Base-by-base conservation (phyloP, 2,329 filamentous ascomycete species). In the Trichoderma lentiforme region DNA sequence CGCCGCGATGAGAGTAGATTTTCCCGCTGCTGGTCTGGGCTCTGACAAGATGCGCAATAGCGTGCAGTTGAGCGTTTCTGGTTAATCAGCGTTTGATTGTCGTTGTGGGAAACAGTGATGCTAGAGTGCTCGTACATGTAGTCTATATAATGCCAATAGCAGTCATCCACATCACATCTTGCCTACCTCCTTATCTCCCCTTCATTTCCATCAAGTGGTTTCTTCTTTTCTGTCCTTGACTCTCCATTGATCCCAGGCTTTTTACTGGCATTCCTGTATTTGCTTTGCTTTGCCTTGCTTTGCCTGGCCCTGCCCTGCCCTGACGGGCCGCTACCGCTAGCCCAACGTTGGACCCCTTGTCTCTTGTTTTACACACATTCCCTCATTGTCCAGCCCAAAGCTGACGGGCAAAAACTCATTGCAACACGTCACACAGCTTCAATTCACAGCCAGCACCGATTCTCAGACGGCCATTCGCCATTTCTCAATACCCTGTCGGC, bases 351-450 rank as follows among this genome's bases (percentile, higher is more conserved):
- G 26, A n/a, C 21, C 64, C 51, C 51, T 30, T 12, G 56, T 47
- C 15, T 68, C 3, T 9, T 34, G 11, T 30, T 24, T 60, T 43
- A 21, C 26, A 15, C 26, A 26, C 51, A 28, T 43, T 68, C 53
- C 34, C 65, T 68, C 34, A 30, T 34, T 34, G 65, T 28, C 53
- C 26, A 43, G 53, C 47, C 47, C 47, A 36, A 60, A 30, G 62
- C 43, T 65, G 62, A 53, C 62, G 32, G 30, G 62, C 62, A 36
- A 36, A 30, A 57, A 32, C n/a, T 21, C 26, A 32, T 28, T 58
- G 24, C 34, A 58, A 58, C 64, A 68, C 65, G 65, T 68, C 65
- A 68, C 65, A 58, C 64, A 47, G 61, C 61, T 47, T 63, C 36
- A 14, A 18, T 39, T 39, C 30, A 67, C 60, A 62, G 21, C 32